phyloP scores from a whole-genome alignment of 2,329 filamentous ascomycete genomes.

The Penicillium sp. region DNA sequence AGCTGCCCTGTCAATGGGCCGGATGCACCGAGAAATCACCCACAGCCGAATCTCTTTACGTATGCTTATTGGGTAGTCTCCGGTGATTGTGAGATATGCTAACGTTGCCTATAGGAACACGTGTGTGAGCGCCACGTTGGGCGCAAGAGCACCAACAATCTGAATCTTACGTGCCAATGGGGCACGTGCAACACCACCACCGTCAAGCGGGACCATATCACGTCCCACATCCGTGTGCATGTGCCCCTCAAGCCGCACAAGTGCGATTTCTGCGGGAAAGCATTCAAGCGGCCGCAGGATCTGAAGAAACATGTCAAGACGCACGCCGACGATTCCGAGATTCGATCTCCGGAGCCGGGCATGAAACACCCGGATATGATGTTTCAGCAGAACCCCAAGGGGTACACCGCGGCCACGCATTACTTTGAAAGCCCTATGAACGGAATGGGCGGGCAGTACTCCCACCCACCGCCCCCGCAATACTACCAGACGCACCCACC shows the following conservation, averaged over 20 bases:
- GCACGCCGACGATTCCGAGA: constrained; percentile 89
- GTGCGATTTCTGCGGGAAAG: constrained; percentile 97
- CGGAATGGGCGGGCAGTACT: constrained; percentile 45
- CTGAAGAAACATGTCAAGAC: constrained; percentile 99
- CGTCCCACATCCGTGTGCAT: constrained; percentile 96
- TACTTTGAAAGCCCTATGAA: constrained; percentile 54
- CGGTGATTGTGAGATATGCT: neutral
- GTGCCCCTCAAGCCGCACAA: constrained; percentile 99
- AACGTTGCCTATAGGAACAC: constrained; percentile 65
- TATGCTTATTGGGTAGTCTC: constrained; percentile 36
- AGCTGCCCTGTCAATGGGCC: constrained; percentile 58
- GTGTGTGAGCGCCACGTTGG: constrained; percentile 98
- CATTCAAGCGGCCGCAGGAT: constrained; percentile 98
- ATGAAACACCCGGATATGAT: constrained; percentile 44
- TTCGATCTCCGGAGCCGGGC: constrained; percentile 61
- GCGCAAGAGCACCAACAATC: constrained; percentile 97
- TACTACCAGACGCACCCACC: constrained; percentile 56
- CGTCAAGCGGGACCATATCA: constrained; percentile 98
- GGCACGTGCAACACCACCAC: constrained; percentile 93
- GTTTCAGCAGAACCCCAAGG: constrained; percentile 40
- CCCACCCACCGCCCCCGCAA: constrained; percentile 44
- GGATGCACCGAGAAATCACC: constrained; percentile 59
- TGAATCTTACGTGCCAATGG: constrained; percentile 97
- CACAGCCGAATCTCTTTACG: constrained; percentile 60
- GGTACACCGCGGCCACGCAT: constrained; percentile 46